Evolutionary conservation across 176 grass and related monocot genomes (phyloP).

Genomic region (Oropetium thomaeum): DNA sequence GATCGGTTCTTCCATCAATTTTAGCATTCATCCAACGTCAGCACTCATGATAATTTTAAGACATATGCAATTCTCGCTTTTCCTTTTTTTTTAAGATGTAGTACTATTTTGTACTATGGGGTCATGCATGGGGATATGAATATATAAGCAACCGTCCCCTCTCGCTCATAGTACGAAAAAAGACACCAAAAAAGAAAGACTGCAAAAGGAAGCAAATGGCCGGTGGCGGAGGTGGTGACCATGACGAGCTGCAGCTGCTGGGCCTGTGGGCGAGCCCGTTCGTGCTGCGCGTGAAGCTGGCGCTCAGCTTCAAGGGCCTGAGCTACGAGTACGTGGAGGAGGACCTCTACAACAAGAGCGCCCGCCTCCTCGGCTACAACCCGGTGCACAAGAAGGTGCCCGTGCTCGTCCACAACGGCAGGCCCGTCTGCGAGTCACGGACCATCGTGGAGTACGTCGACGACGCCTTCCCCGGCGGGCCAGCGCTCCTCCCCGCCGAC

Average conservation of each 20-base stretch:
- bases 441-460: constrained; percentile 66
- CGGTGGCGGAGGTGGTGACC: background rate
- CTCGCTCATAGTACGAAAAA: too few species aligned
- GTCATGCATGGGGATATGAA: too few species aligned
- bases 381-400: constrained; percentile 63
- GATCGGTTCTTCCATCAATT: too few species aligned
- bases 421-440: constrained; percentile 43
- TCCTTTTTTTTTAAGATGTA: too few species aligned
- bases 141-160: too few species aligned
- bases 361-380: constrained; percentile 54
- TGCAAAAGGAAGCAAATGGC: too few species aligned
- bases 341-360: constrained; percentile 44
- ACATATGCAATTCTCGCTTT: too few species aligned
- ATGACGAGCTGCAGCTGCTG: constrained; percentile 23
- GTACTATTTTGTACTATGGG: too few species aligned
- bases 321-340: constrained; percentile 41
- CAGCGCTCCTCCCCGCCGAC: constrained; percentile 29
- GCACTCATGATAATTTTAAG: too few species aligned
- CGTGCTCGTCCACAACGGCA: constrained; percentile 51
- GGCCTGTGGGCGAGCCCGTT: constrained; percentile 45
- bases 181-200: too few species aligned
- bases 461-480: constrained; percentile 33
- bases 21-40: too few species aligned
- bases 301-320: constrained; percentile 48
- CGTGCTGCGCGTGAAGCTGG: constrained; percentile 30